Evolutionary conservation across 2,329 filamentous ascomycete species (phyloP), one percentile per base, ranked within the genome.

Genomic region (Chaetomiaceae sp.): DNA sequence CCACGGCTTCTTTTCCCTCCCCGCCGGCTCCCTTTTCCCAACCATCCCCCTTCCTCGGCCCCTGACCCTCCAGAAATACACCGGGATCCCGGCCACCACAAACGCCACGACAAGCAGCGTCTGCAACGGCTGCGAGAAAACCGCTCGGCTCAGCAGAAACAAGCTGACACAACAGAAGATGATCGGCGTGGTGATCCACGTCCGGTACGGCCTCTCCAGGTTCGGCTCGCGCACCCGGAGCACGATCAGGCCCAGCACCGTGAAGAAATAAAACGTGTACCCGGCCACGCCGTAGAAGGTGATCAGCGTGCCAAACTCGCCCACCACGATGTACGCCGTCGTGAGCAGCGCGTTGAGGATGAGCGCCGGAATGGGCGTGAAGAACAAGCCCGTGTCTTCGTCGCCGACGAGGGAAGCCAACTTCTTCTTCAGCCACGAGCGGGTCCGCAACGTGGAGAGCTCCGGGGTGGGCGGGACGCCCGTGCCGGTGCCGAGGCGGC

Each of bases 251-350:
- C 94, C 94, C 0, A 99, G 80, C 0, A 99, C 94, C 0, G 92
- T 95, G 51, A 95, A 74, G 69, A 99, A 99, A 73, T 99, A 99
- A 67, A 99, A 99, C 0, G 89, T 89, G 69, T 99, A 99, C 13
- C 91, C 91, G 0, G 94, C 94, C 11, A 99, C 94, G 52, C 94
- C 94, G 72, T 97, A 97, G 68, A 99, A 99, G 0, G 94, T 97
- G 53, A 97, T 80, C 2, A 99, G 80, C 0, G 92, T 96, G 48
- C 84, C 79, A 67, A 99, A 97, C 68, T 96, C 90, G 70, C 94
- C 94, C 5, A 95, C 84, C 2, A 87, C 65, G 57, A 96, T 84
- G 73, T 97, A 99, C 1, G 79, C 73, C 3, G 80, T 73, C 1
- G 90, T 95, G 20, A 99, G 73, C 3, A 73, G 60, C 36, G 80